phyloP scores from a whole-genome alignment of 805 yeast species.

The Candida sithepensis region DNA sequence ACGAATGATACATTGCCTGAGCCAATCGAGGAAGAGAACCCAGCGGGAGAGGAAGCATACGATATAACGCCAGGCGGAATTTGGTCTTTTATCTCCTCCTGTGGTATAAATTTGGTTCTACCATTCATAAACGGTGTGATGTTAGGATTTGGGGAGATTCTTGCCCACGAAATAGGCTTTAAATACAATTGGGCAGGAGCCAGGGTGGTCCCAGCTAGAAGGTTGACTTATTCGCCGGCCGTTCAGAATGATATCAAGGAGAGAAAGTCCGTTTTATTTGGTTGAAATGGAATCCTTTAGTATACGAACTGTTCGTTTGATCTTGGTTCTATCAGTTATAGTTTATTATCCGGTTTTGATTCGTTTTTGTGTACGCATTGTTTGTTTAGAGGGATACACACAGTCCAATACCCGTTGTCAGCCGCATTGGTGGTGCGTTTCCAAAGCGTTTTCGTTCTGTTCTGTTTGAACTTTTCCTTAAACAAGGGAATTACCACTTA shows the following conservation, averaged over 20 bases:
- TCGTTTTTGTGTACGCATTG: neutral
- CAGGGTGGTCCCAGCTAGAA: constrained; percentile 18
- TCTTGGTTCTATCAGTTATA: too few species aligned
- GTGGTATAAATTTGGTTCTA: constrained; percentile 70
- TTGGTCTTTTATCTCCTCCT: constrained; percentile 40
- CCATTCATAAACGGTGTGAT: constrained; percentile 93
- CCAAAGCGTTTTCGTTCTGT: too few species aligned
- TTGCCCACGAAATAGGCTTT: constrained; percentile 91
- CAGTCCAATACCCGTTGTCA: too few species aligned
- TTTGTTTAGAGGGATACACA: too few species aligned
- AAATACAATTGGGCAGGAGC: constrained; percentile 74
- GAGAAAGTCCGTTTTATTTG: constrained; percentile 7
- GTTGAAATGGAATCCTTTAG: too few species aligned
- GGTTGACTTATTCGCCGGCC: constrained; percentile 5
- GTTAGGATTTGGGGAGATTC: constrained; percentile 93
- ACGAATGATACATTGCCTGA: neutral
- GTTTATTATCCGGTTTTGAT: neutral
- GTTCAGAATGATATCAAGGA: constrained; percentile 5
- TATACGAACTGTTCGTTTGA: neutral
- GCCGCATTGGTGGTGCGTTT: too few species aligned
- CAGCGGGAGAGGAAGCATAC: constrained; percentile 2
- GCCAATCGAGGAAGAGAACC: neutral
- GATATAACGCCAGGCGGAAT: constrained; percentile 23
- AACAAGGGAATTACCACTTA: too few species aligned
- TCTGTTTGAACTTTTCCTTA: too few species aligned